phyloP scores from a whole-genome alignment of 306 rosid species.

The Acacia confusa region DNA sequence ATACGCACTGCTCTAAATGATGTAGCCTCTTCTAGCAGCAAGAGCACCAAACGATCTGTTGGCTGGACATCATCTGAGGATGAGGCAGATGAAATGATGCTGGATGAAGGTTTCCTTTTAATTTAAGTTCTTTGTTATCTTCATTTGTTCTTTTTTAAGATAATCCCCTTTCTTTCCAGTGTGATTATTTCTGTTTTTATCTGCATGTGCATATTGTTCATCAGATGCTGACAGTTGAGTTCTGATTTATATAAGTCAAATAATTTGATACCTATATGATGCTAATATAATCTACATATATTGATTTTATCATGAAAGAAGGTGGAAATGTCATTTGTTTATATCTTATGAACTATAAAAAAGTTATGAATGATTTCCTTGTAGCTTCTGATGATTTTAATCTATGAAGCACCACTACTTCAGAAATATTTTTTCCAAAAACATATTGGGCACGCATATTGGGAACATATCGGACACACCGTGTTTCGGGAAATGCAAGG shows the following conservation, averaged over 20 bases:
- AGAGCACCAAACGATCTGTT: constrained; percentile 40
- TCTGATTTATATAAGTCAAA: constrained; percentile 18
- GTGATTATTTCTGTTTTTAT: constrained; percentile 6
- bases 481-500: too few species aligned
- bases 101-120: constrained; percentile 67
- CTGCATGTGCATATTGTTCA: constrained; percentile 13
- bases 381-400: not conserved
- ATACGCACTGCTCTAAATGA: constrained; percentile 80
- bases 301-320: constrained; percentile 4
- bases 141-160: not conserved
- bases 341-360: not conserved
- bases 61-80: constrained; percentile 98
- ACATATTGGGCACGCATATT: too few species aligned
- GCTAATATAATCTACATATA: not conserved
- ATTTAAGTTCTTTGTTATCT: not conserved
- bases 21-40: constrained; percentile 76
- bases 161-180: not conserved
- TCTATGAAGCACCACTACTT: too few species aligned
- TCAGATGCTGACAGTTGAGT: constrained; percentile 8
- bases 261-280: constrained; percentile 20
- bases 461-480: too few species aligned
- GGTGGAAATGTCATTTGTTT: constrained; percentile 12
- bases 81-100: constrained; percentile 82
- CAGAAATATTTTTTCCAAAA: too few species aligned
- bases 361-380: not conserved